Base-by-base conservation (phyloP, 2,329 filamentous ascomycete genomes). In the Trichoderma gracile region DNA sequence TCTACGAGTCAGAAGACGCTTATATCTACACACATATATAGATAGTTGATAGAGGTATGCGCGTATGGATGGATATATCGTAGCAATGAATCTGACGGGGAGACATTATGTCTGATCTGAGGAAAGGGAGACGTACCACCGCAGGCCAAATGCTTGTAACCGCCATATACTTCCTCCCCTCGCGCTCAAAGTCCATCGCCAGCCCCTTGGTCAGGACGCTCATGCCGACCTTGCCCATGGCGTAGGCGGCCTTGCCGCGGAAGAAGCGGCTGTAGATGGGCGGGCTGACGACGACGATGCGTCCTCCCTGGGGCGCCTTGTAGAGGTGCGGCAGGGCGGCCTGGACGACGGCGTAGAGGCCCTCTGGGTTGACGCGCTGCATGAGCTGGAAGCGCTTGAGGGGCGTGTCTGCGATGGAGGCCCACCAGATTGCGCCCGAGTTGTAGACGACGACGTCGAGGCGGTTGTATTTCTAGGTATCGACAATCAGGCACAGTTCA, bases 261-360 rank as follows among this genome's bases (percentile, higher is more conserved):
- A 95, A 93, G 76, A 96, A 96, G 33, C 92, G 83, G 67, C 86
- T 90, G 76, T 96, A 96, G 64, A 96, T 93, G 1, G 92, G 92
- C 25, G 92, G 92, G 71, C 87, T 90, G 62, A 96, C 89, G 62
- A 95, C 89, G 52, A 96, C 79, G 67, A 96, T 85, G 27, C 92
- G 78, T 0, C 87, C 90, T 27, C 79, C 81, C 17, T 67, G 77
- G 71, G 33, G 33, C 9, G 3, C 12, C 12, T 14, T 38, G 10
- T 78, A 66, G 66, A 94, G 87, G 66, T 88, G 80, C 2, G 91
- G 91, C 21, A 95, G 80, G 2, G 82, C 78, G 5, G 87, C 87
- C 70, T 93, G 89, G 6, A 95, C 73, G 3, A 83, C 82, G 19
- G 83, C 89, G 76, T 96, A 96, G 0, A 96, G 79, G 0, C 92